Evolutionary conservation across 2,329 filamentous ascomycete species (phyloP).

Genomic region (Trichoderma afroharzianum): DNA sequence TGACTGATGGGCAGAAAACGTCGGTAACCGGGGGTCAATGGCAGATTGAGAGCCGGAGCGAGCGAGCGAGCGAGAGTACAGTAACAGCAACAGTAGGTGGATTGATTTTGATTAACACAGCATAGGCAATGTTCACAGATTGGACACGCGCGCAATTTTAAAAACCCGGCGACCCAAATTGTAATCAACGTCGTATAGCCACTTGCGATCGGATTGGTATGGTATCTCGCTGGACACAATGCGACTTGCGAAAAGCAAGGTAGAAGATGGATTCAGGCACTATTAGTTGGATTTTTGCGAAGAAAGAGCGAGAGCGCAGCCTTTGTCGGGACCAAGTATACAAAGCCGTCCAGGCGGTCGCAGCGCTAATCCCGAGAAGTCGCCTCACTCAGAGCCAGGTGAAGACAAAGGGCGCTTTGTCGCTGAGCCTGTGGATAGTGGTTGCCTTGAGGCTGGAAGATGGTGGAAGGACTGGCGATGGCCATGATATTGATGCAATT

Average conservation of each 20-base stretch:
- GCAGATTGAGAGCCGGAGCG: background rate
- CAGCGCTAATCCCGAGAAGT: slow-evolving; percentile 8
- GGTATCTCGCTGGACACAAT: slow-evolving; percentile 2
- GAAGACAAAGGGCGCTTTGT: background rate
- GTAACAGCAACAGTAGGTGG: background rate
- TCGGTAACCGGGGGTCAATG: slow-evolving; percentile 8
- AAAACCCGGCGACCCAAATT: background rate
- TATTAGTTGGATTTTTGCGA: background rate
- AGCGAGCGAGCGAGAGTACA: slow-evolving; percentile 6
- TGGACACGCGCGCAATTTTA: slow-evolving; percentile 5
- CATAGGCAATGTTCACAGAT: slow-evolving; percentile 14
- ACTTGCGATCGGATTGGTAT: slow-evolving; percentile 7
- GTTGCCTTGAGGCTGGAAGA: slow-evolving; percentile 9
- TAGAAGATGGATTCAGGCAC: background rate
- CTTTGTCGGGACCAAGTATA: background rate
- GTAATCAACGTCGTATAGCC: slow-evolving; percentile 6
- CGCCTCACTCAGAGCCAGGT: slow-evolving; percentile 6
- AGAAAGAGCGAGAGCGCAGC: background rate
- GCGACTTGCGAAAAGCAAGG: slow-evolving; percentile 2
- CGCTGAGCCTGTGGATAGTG: background rate
- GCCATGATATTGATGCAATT: slow-evolving; percentile 15
- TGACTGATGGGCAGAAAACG: background rate
- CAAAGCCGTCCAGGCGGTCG: slow-evolving; percentile 1
- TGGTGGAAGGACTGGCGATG: slow-evolving; percentile 9
- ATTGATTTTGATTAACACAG: slow-evolving; percentile 7